Base-by-base conservation (phyloP, 1,284 basidiomycete species). In the Ceratobasidium sp. region DNA sequence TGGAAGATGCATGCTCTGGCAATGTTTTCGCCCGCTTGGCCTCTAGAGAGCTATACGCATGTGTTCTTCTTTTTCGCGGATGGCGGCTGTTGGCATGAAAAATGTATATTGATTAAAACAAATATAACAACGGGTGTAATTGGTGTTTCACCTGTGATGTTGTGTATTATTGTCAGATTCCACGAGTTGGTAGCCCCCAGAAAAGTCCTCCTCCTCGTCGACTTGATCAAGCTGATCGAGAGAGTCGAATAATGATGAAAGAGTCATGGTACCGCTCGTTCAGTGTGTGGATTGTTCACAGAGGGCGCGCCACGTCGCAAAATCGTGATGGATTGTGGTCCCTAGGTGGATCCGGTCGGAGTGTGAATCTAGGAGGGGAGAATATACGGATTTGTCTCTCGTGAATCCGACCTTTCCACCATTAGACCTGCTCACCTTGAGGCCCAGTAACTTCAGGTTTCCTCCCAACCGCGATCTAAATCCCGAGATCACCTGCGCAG, bases 251-350 rank as follows among this genome's bases (percentile, higher is more conserved):
- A 68, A 32, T 12, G 65, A 68, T 22, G 65, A 68, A 47, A 68
- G 43, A 68, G 65, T 55, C 65, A 68, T 68, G 40, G 17, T 67
- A 25, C 52, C 15, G 49, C 17, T 50, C n/a, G 34, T 32, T 32
- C 17, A 42, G 54, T 43, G 65, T 53, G 65, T 68, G 65, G 53
- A 5, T 68, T 68, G 42, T n/a, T 32, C 42, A 38, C 49, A 49
- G 8, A 55, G 22, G 65, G 42, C 53, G 65, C 65, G 65, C 65
- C 65, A 68, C 65, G 65, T 68, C 65, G 65, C 47, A 55, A 1
- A 68, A 68, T 68, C 53, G 65, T 68, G 65, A 68, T 56, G 54
- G 65, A 68, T 68, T 27, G 64, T 67, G 64, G 55, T 67, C 64
- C 65, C 43, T 42, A 56, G 50, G 49, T 53, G 62, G 53, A 68